Percentiles rank a stretch among this genome's conserved stretches.
Evolutionary conservation across 495 filamentous ascomycete species (phyloP).

Genomic region (Xylaria grammica): DNA sequence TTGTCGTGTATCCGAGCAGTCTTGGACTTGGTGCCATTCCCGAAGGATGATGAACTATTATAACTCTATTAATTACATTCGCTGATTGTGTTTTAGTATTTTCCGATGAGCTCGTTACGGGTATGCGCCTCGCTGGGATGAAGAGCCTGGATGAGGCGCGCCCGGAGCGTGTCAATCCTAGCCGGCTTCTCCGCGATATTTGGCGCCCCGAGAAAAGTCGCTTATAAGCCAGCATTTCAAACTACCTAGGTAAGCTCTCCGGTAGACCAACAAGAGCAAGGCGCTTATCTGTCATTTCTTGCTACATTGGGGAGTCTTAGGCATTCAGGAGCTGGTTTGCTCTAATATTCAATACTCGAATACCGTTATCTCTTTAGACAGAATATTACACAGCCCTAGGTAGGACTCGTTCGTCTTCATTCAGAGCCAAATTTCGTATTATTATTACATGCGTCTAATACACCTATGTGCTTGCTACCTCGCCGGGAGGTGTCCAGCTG

Average conservation of each 20-base stretch:
- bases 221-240: not conserved
- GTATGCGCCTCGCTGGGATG: constrained; percentile 36
- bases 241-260: not conserved
- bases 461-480: not conserved
- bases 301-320: no score
- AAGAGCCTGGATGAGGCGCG: constrained; percentile 27
- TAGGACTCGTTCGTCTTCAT: not conserved
- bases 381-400: not conserved
- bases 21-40: no score
- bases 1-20: not conserved
- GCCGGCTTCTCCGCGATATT: constrained; percentile 35
- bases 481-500: not conserved
- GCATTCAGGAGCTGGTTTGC: no score
- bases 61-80: not conserved
- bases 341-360: no score
- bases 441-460: not conserved
- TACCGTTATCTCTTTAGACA: no score
- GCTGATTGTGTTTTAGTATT: constrained; percentile 28
- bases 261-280: not conserved
- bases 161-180: constrained; percentile 37
- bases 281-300: no score
- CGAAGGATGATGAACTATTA: no score
- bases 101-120: constrained; percentile 29
- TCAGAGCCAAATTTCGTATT: not conserved
- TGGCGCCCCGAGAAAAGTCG: constrained; percentile 34